phyloP scores from a whole-genome alignment of 495 filamentous ascomycete genomes.

The Xanthoparmelia taractica region DNA sequence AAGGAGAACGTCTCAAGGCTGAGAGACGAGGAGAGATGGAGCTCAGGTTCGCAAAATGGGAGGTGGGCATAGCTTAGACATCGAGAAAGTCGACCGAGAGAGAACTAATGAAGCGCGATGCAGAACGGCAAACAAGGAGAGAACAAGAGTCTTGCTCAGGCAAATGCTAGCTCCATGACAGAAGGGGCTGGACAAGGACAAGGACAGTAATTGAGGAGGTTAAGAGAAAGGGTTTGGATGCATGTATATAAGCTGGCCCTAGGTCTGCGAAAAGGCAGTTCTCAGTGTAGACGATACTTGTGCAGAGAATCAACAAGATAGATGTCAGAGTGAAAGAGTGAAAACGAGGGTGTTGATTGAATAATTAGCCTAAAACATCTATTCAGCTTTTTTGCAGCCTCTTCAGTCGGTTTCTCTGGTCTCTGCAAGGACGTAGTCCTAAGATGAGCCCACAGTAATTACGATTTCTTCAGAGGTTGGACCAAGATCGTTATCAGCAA shows the following conservation, averaged over 20 bases:
- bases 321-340: background rate
- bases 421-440: background rate
- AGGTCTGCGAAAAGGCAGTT: background rate
- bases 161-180: conserved; percentile 57
- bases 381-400: background rate
- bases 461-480: background rate
- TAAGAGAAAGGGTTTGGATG: background rate
- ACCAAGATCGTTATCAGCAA: background rate
- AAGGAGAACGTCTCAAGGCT: conserved; percentile 73
- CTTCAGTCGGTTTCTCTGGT: background rate
- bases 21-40: conserved; percentile 89
- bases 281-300: background rate
- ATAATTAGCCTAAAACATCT: background rate
- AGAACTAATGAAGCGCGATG: conserved; percentile 23
- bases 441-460: background rate
- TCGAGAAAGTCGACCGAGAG: background rate
- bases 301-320: background rate
- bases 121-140: conserved; percentile 98
- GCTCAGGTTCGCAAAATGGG: conserved; percentile 90
- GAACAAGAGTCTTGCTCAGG: conserved; percentile 60
- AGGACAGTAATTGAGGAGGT: conserved; percentile 8
- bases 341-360: background rate
- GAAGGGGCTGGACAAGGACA: conserved; percentile 34
- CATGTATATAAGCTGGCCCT: conserved; percentile 1
- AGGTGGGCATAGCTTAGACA: conserved; percentile 55